phyloP scores from a whole-genome alignment of 305 asterid species.

The Ruellia speciosa region DNA sequence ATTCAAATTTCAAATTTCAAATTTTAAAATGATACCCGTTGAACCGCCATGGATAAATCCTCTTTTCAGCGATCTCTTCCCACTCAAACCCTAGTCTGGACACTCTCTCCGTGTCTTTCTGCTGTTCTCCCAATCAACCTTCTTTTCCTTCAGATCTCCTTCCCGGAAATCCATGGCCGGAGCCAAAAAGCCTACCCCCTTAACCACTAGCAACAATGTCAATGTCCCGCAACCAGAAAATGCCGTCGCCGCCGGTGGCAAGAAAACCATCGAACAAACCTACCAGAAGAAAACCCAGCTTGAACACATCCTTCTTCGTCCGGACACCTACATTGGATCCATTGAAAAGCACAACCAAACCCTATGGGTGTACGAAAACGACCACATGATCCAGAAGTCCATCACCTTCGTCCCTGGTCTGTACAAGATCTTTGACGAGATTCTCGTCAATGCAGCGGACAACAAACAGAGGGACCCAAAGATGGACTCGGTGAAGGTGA shows the following conservation, averaged over 20 bases:
- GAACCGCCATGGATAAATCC: slow-evolving; percentile 23
- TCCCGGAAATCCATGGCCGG: slow-evolving; percentile 40
- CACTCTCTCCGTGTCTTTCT: slow-evolving; percentile 55
- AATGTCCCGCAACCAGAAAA: slow-evolving; percentile 36
- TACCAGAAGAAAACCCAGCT: slow-evolving; percentile 94
- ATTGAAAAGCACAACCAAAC: slow-evolving; percentile 68
- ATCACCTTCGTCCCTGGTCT: slow-evolving; percentile 78
- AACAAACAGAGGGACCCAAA: slow-evolving; percentile 82
- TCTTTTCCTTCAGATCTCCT: slow-evolving; percentile 5
- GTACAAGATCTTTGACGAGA: slow-evolving; percentile 91
- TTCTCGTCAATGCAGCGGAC: slow-evolving; percentile 86
- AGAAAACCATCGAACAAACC: slow-evolving; percentile 76
- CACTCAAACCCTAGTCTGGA: slow-evolving; percentile 18
- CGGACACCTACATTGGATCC: slow-evolving; percentile 92
- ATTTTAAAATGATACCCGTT: slow-evolving; percentile 24
- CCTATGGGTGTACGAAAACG: slow-evolving; percentile 71
- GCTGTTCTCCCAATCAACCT: slow-evolving; percentile 25
- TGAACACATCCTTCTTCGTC: slow-evolving; percentile 94
- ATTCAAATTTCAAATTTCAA: slow-evolving; percentile 43
- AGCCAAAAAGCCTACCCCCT: slow-evolving; percentile 41
- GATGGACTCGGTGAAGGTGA: slow-evolving; percentile 72
- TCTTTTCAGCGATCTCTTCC: neutral
- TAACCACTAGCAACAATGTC: slow-evolving; percentile 74
- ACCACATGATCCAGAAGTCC: slow-evolving; percentile 44
- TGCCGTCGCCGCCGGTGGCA: slow-evolving; percentile 20